These are phyloP conservation scores for Lodderomyces margitis DNA, from an alignment of 1,139 yeast species.

Conservation along the genomic window DNA sequence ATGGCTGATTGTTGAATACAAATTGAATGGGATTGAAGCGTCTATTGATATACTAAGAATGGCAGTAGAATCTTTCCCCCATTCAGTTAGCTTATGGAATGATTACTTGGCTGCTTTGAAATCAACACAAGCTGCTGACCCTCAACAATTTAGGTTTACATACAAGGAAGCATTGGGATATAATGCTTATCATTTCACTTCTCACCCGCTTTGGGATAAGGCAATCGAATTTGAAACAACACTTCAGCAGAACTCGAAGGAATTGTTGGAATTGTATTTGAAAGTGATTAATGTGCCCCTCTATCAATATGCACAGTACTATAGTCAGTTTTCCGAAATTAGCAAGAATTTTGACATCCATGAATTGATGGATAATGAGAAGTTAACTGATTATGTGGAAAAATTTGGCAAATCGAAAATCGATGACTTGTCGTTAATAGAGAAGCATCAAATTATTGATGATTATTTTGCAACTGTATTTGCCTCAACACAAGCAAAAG, in stretches of 20 bases:
- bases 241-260: slow-evolving; percentile 21
- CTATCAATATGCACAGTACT: slow-evolving; percentile 69
- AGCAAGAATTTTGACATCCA: slow-evolving; percentile 32
- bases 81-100: slow-evolving; percentile 63
- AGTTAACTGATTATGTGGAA: slow-evolving; percentile 19
- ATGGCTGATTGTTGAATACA: slow-evolving; percentile 52
- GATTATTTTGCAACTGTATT: slow-evolving; percentile 43
- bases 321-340: slow-evolving; percentile 47
- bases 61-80: slow-evolving; percentile 51
- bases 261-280: slow-evolving; percentile 36
- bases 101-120: slow-evolving; percentile 57
- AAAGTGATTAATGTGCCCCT: slow-evolving; percentile 53
- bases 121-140: slow-evolving; percentile 24
- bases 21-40: slow-evolving; percentile 50
- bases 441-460: slow-evolving; percentile 40
- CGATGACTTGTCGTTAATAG: slow-evolving; percentile 28
- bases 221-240: slow-evolving; percentile 47
- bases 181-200: slow-evolving; percentile 57
- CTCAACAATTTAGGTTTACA: slow-evolving; percentile 27
- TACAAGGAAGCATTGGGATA: slow-evolving; percentile 38
- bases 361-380: slow-evolving; percentile 29
- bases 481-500: slow-evolving; percentile 46
- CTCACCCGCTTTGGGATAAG: slow-evolving; percentile 68
- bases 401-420: slow-evolving; percentile 22
- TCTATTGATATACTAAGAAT: slow-evolving; percentile 48